Percentiles rank a stretch among this genome's conserved stretches.
Evolutionary conservation across 2,329 filamentous ascomycete genomes (phyloP).

Genomic region (Didymella pomorum): DNA sequence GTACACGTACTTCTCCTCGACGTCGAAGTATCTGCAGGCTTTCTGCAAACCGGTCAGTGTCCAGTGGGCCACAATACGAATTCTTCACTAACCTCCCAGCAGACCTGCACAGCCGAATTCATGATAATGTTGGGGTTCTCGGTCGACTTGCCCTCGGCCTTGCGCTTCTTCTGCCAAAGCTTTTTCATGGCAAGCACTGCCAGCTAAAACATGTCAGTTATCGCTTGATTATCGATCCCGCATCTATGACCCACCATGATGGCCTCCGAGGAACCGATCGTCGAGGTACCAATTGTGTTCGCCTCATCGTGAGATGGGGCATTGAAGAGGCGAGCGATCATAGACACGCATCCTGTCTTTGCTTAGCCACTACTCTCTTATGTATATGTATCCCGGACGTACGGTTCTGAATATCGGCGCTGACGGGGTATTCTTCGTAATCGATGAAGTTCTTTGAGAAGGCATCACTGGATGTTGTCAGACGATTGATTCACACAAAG

Average conservation of each 20-base stretch:
- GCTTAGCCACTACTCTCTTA: slow-evolving; percentile 75
- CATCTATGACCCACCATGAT: slow-evolving; percentile 56
- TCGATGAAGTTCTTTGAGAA: slow-evolving; percentile 89
- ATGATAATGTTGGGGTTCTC: slow-evolving; percentile 92
- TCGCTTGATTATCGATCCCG: not conserved
- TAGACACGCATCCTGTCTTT: slow-evolving; percentile 49
- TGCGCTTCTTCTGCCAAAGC: slow-evolving; percentile 86
- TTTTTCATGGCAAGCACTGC: slow-evolving; percentile 92
- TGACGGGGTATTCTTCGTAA: slow-evolving; percentile 61
- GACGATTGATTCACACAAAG: not conserved
- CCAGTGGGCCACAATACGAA: not conserved
- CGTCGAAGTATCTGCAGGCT: slow-evolving; percentile 80
- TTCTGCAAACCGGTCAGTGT: slow-evolving; percentile 59
- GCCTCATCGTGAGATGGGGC: slow-evolving; percentile 67
- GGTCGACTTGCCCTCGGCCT: slow-evolving; percentile 80
- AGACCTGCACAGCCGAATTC: slow-evolving; percentile 95
- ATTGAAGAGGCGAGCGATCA: slow-evolving; percentile 83
- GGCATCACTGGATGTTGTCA: slow-evolving; percentile 62
- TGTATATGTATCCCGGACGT: slow-evolving; percentile 61
- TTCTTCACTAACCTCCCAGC: slow-evolving; percentile 71
- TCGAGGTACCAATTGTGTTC: slow-evolving; percentile 83
- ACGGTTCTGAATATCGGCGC: slow-evolving; percentile 76
- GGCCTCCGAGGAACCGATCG: slow-evolving; percentile 87
- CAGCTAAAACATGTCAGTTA: slow-evolving; percentile 54
- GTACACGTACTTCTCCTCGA: slow-evolving; percentile 84